Conservation (phyloP, 805 yeast genomes). For the Wickerhamiella galacta region DNA sequence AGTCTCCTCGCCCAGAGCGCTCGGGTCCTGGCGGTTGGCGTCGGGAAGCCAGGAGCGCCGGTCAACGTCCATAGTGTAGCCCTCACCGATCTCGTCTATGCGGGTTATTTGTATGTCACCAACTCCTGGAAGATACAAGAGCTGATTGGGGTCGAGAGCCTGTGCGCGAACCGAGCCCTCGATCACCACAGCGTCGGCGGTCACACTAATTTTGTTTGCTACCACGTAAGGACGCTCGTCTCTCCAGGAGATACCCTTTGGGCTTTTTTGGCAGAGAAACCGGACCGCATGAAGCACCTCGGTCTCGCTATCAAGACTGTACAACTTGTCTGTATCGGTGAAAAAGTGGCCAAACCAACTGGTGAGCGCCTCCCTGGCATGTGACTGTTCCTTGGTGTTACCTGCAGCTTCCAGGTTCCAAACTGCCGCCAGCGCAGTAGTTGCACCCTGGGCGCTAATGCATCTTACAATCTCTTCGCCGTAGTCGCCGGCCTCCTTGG, state of each 20-base stretch:
- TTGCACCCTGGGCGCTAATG: constrained; percentile 80
- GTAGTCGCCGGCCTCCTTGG: constrained; percentile 61
- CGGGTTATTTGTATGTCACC: constrained; percentile 74
- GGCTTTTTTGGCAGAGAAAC: constrained; percentile 67
- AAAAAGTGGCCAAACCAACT: constrained; percentile 60
- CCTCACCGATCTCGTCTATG: constrained; percentile 34
- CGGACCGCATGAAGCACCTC: constrained; percentile 66
- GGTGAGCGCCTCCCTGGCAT: constrained; percentile 44
- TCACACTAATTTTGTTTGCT: constrained; percentile 44
- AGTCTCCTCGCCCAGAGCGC: constrained; percentile 13
- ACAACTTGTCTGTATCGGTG: constrained; percentile 66
- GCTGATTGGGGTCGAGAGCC: constrained; percentile 50
- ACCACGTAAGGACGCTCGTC: constrained; percentile 79
- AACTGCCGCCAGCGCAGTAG: constrained; percentile 62
- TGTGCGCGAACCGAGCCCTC: constrained; percentile 76
- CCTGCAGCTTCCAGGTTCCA: constrained; percentile 54
- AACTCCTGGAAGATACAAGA: constrained; percentile 72
- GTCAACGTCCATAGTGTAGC: constrained; percentile 17
- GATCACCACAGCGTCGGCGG: constrained; percentile 33
- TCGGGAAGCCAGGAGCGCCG: constrained; percentile 18
- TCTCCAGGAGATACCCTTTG: constrained; percentile 79
- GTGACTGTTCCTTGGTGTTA: constrained; percentile 47
- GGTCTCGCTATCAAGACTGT: constrained; percentile 43
- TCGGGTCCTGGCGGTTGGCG: constrained; percentile 19
- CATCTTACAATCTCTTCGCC: constrained; percentile 89